Percentiles rank a stretch among this genome's conserved stretches.
These are phyloP conservation scores for Trichoderma guizhouense DNA, from an alignment of 2,329 filamentous ascomycete species.

Conservation along the genomic window DNA sequence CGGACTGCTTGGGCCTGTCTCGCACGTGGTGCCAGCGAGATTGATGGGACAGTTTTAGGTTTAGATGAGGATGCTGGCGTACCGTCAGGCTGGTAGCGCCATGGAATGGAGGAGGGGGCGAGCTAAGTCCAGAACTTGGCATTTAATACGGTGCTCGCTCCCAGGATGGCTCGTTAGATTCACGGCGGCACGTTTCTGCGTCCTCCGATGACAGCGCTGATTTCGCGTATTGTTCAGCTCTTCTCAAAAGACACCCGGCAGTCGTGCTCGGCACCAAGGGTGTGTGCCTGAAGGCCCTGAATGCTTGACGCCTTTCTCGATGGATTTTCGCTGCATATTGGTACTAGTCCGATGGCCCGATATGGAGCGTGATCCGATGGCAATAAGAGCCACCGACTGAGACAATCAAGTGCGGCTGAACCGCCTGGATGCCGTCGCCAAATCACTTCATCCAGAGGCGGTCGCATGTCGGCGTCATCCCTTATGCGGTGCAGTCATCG, in stretches of 20 bases:
- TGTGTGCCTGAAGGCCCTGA: neutral
- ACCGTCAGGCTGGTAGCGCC: conserved; percentile 15
- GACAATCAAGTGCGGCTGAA: conserved; percentile 12
- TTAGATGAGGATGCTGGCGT: conserved; percentile 12
- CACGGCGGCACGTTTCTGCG: neutral
- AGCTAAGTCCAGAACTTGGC: neutral
- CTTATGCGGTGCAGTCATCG: neutral
- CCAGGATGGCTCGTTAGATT: neutral
- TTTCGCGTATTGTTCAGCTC: neutral
- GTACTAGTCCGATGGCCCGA: neutral
- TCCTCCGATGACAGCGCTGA: neutral
- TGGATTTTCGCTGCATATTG: neutral
- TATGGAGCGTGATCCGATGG: conserved; percentile 2
- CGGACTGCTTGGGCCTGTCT: conserved; percentile 5
- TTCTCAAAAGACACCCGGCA: neutral
- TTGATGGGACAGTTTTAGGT: conserved; percentile 14
- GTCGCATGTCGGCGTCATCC: neutral
- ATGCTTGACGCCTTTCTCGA: neutral
- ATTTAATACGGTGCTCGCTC: neutral
- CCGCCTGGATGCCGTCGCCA: neutral
- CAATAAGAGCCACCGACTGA: neutral
- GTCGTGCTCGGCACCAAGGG: neutral
- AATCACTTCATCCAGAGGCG: neutral
- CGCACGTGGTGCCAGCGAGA: conserved; percentile 14
- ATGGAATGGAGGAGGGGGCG: neutral